Conservation (phyloP, 305 asterid species). For the Solanum hybrid region DNA sequence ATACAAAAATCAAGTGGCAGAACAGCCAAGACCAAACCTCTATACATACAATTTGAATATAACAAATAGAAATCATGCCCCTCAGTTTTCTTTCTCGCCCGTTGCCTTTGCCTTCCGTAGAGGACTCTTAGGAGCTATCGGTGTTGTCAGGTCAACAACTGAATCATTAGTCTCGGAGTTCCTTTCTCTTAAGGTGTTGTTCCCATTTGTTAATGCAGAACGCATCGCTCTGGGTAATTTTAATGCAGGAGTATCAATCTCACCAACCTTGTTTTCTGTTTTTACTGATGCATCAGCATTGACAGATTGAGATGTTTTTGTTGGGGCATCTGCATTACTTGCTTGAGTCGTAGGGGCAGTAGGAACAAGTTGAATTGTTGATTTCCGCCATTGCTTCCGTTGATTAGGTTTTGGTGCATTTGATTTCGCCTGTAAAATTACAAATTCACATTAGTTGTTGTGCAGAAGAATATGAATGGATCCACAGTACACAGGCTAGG, state of each 20-base stretch:
- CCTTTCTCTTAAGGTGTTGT: conserved; percentile 60
- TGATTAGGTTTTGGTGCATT: conserved; percentile 43
- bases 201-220: conserved; percentile 34
- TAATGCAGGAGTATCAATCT: conserved; percentile 19
- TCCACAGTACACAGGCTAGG: not conserved
- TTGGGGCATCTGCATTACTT: conserved; percentile 7
- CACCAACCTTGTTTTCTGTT: conserved; percentile 24
- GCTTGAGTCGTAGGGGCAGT: conserved; percentile 29
- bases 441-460: not conserved
- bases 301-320: conserved; percentile 23
- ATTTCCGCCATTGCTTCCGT: conserved; percentile 76
- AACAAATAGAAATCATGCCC: conserved; percentile 5
- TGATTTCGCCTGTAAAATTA: conserved; percentile 37
- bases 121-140: conserved; percentile 35
- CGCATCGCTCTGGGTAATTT: conserved; percentile 71
- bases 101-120: conserved; percentile 22
- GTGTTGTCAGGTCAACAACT: conserved; percentile 12
- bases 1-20: not conserved
- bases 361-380: conserved; percentile 82
- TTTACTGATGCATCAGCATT: conserved; percentile 17
- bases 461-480: not conserved
- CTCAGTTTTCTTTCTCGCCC: conserved; percentile 58
- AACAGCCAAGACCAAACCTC: not conserved
- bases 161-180: conserved; percentile 39
- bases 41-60: not conserved